Evolutionary conservation across 2,329 filamentous ascomycete genomes (phyloP), one percentile per base, ranked within the genome.

Genomic region (Trichophyton benhamiae): DNA sequence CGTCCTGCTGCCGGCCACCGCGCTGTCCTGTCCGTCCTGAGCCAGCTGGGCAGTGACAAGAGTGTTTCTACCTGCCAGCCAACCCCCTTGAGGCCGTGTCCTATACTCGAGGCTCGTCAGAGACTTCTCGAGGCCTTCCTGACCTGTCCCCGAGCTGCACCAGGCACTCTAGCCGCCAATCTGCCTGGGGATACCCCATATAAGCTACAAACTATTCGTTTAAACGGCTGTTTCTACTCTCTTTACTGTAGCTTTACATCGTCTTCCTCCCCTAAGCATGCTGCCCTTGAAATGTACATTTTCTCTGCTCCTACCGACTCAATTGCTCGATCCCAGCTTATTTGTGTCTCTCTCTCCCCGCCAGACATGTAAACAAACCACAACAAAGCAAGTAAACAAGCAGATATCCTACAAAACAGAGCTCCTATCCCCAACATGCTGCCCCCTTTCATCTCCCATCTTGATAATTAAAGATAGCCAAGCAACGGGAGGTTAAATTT

Each of bases 401-500:
- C 1, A 25, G 22, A 49, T 27, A 49, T 15, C 9, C n/a, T n/a
- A 6, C n/a, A 33, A 55, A 33, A 36, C 15, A 55, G 15, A 33
- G 11, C 3, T 33, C 1, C 27, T 3, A 33, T 20, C 49, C 17
- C 49, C 11, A 5, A n/a, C n/a, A 17, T 2, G 27, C 27, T 11
- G 20, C 13, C 15, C 27, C 27, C 20, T 25, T 49, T 11, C 5
- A 33, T 13, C n/a, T 17, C 15, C 13, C 3, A 38, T 11, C 33
- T 38, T 55, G 49, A 55, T 55, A 36, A 11, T 55, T 49, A 22
- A 33, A 55, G 27, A 27, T 36, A 36, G 49, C 49, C 49, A 55
- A 55, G 49, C 49, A 55, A 55, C 49, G 49, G 49, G 49, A 55
- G 49, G 49, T 55, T 55, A 55, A 55, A 33, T n/a, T 55, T 55